Base-by-base conservation (phyloP, 768 basidiomycete genomes). In the Phaffia australis region DNA sequence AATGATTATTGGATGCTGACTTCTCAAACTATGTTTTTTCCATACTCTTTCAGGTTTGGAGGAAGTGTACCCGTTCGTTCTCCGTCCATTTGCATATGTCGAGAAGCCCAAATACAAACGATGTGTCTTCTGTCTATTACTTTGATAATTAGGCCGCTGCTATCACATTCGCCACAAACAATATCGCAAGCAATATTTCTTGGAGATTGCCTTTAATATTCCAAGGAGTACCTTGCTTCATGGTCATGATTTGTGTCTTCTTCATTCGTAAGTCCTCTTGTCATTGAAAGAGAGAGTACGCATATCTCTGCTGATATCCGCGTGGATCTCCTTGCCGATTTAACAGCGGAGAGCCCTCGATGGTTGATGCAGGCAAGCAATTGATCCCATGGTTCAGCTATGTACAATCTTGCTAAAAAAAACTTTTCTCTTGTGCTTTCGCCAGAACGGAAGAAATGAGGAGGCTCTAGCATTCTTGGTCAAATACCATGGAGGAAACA, bases 401-500 rank as follows among this genome's bases (percentile, higher is more conserved):
- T n/a, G n/a, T n/a, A n/a, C n/a, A n/a, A n/a, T n/a, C n/a, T n/a
- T n/a, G n/a, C n/a, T n/a, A n/a, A n/a, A n/a, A n/a, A n/a, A n/a
- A n/a, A n/a, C n/a, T n/a, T 51, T 51, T 51, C 23, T 51, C 50
- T 16, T 82, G 46, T 84, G 83, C 82, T 74, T 83, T 35, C 76
- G 82, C 50, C 77, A 80, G 4, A 78, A 80, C 51, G 81, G 81
- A 19, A 77, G 79, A 8, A 79, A 80, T 42, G 80, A 80, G 11
- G 80, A 82, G 63, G 82, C 82, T 18, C 76, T 74, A 4, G 76
- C 71, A 30, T 80, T 83, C 70, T 77, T 83, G 15, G 76, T 78
- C 56, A 80, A 79, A 63, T 83, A 81, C 71, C 83, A 84, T 69
- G 83, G 82, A 18, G 76, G 81, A 64, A 80, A 78, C 3, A 78